phyloP scores from a whole-genome alignment of 2,329 filamentous ascomycete genomes.

The Penicillium verrucosum region DNA sequence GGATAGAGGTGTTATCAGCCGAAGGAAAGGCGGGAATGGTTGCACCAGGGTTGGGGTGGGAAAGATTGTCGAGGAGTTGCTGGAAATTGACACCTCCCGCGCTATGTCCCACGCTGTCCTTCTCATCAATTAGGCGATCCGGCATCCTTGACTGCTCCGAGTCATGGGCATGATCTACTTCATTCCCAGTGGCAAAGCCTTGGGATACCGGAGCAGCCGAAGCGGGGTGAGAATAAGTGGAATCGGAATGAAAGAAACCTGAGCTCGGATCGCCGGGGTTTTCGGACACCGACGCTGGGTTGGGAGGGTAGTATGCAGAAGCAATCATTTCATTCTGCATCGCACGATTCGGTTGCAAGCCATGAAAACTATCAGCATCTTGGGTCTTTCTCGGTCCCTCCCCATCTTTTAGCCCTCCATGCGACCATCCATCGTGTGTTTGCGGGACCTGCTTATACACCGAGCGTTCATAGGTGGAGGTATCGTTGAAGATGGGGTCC shows the following conservation, averaged over 20 bases:
- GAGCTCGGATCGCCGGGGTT: constrained; percentile 7
- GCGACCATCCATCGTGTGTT: constrained; percentile 18
- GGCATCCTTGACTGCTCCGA: constrained; percentile 18
- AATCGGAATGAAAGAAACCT: constrained; percentile 15
- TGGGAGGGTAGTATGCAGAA: constrained; percentile 27
- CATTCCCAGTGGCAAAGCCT: constrained; percentile 27
- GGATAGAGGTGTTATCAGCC: constrained; percentile 27
- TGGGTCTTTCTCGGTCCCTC: constrained; percentile 16
- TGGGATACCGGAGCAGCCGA: constrained; percentile 21
- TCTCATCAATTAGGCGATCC: constrained; percentile 24
- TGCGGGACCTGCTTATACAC: constrained; percentile 18
- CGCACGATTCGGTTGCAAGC: constrained; percentile 19
- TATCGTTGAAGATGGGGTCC: constrained; percentile 68
- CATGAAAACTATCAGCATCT: constrained; percentile 36
- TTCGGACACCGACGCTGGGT: constrained; percentile 12
- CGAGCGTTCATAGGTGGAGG: constrained; percentile 55
- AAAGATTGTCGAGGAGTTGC: constrained; percentile 48
- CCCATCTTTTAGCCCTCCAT: constrained; percentile 11
- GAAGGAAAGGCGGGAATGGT: constrained; percentile 25
- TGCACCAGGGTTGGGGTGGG: constrained; percentile 33
- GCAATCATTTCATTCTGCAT: constrained; percentile 29
- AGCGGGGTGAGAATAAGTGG: constrained; percentile 27
- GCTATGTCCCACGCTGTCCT: constrained; percentile 20
- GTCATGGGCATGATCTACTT: constrained; percentile 30
- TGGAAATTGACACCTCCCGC: constrained; percentile 47